These are phyloP conservation scores for Monascus purpureus DNA, from an alignment of 495 filamentous ascomycete genomes.

Conservation along the genomic window DNA sequence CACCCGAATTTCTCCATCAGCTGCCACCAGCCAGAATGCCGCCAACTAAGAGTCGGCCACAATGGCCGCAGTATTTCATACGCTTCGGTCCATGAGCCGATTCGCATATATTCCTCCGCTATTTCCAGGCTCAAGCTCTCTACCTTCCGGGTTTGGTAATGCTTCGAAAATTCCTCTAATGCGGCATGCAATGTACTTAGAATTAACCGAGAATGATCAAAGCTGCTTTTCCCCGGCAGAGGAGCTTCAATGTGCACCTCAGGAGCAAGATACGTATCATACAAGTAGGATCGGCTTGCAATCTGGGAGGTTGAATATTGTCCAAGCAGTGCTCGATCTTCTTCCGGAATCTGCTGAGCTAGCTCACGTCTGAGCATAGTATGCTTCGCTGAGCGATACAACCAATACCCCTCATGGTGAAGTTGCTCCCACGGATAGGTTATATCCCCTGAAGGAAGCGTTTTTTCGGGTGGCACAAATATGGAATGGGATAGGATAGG, in stretches of 20 bases:
- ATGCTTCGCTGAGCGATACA: slow-evolving; percentile 53
- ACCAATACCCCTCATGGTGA: slow-evolving; percentile 85
- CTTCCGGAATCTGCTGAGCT: slow-evolving; percentile 56
- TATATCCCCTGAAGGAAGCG: slow-evolving; percentile 44
- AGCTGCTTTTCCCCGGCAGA: slow-evolving; percentile 32
- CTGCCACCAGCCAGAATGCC: slow-evolving; percentile 68
- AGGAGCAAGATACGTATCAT: slow-evolving; percentile 78
- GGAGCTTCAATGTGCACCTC: slow-evolving; percentile 60
- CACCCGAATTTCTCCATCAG: slow-evolving; percentile 60
- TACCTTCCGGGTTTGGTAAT: slow-evolving; percentile 47
- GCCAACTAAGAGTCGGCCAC: slow-evolving; percentile 62
- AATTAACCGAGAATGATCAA: slow-evolving; percentile 52
- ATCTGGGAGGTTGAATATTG: slow-evolving; percentile 54
- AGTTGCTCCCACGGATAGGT: slow-evolving; percentile 65
- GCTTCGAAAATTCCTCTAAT: slow-evolving; percentile 47
- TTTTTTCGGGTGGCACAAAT: slow-evolving; percentile 55
- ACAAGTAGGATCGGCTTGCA: slow-evolving; percentile 50
- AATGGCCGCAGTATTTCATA: slow-evolving; percentile 51
- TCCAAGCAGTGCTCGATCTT: slow-evolving; percentile 55
- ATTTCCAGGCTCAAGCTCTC: slow-evolving; percentile 57
- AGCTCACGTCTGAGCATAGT: slow-evolving; percentile 41
- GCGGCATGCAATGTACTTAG: slow-evolving; percentile 45
- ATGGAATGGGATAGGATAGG: slow-evolving; percentile 26
- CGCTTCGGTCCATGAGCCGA: slow-evolving; percentile 49
- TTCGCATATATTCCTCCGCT: slow-evolving; percentile 50